phyloP scores from a whole-genome alignment of 768 basidiomycete genomes.

The Termitomyces sp. region DNA sequence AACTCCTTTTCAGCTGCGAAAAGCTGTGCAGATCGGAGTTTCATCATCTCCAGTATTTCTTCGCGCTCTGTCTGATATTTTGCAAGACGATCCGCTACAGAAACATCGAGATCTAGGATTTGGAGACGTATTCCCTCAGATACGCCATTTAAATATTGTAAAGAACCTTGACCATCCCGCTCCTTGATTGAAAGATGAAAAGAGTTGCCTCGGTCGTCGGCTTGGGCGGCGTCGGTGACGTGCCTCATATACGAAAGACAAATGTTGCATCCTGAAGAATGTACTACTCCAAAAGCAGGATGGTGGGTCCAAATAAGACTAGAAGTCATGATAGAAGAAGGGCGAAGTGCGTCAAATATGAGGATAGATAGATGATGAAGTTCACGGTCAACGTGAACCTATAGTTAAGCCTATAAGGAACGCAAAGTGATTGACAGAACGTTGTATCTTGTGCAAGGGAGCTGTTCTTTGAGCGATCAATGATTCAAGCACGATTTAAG shows the following conservation, averaged over 20 bases:
- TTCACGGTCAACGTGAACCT: conserved; percentile 1
- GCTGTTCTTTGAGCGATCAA: not conserved
- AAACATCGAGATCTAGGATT: conserved; percentile 2
- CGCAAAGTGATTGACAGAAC: not conserved
- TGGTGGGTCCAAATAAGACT: conserved; percentile 10
- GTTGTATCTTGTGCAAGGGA: not conserved
- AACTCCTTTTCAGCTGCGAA: conserved; percentile 15
- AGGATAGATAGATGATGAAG: not conserved
- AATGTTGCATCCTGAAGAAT: conserved; percentile 9
- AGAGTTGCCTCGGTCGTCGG: conserved; percentile 4
- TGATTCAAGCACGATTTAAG: not conserved
- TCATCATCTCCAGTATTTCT: conserved; percentile 11
- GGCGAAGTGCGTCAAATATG: not conserved
- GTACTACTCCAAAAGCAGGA: conserved; percentile 14
- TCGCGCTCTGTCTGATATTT: conserved; percentile 17
- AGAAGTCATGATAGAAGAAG: not conserved
- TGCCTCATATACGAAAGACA: conserved; percentile 15
- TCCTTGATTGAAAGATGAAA: conserved; percentile 11
- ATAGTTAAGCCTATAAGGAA: not conserved
- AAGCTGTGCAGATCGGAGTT: conserved; percentile 11
- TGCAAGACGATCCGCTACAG: conserved; percentile 7
- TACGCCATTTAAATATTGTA: conserved; percentile 11
- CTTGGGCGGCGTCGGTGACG: conserved; percentile 7
- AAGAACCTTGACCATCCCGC: conserved; percentile 9
- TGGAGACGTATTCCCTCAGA: conserved; percentile 12